A percentile compares a stretch with the other conserved stretches of the same genome.
These are phyloP conservation scores for Penicillium paxilli DNA, from an alignment of 495 filamentous ascomycete genomes.

Conservation along the genomic window DNA sequence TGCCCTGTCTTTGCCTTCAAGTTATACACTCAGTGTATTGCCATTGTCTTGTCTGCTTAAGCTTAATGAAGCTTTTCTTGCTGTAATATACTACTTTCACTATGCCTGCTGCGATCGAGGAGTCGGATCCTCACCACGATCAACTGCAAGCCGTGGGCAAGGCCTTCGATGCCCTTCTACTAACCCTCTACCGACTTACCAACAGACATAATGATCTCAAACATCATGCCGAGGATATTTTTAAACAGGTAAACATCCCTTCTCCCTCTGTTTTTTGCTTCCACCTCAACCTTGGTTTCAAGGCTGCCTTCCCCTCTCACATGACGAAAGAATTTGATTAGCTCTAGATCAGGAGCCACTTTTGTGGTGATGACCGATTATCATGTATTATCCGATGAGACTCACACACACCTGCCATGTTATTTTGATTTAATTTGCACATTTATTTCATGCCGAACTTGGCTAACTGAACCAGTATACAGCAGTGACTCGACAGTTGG, in stretches of 20 bases:
- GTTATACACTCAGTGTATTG: conserved; percentile 1
- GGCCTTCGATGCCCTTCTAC: conserved; percentile 51
- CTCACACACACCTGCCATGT: conserved; percentile 11
- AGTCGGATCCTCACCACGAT: conserved; percentile 35
- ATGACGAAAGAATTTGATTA: conserved; percentile 56
- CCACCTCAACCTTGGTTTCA: not conserved
- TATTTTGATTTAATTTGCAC: conserved; percentile 7
- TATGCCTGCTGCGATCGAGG: conserved; percentile 40
- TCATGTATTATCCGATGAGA: conserved; percentile 56
- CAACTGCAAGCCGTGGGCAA: conserved; percentile 42
- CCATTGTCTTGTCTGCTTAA: too few relatives aligned
- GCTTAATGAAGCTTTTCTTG: conserved; percentile 13
- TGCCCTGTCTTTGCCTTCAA: conserved; percentile 13
- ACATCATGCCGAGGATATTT: conserved; percentile 39
- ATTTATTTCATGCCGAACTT: not conserved
- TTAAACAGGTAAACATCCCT: conserved; percentile 47
- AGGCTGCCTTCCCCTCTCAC: conserved; percentile 31
- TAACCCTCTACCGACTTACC: conserved; percentile 48
- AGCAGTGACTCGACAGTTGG: conserved; percentile 21
- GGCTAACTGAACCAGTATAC: conserved; percentile 28
- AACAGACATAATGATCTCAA: conserved; percentile 46
- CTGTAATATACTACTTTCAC: conserved; percentile 27
- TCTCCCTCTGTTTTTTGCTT: conserved; percentile 3
- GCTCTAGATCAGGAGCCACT: conserved; percentile 61
- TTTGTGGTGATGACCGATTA: conserved; percentile 50